Evolutionary conservation across 768 basidiomycete species (phyloP), one percentile per base, ranked within the genome.

Genomic region (Neoboletus brunneissimus): DNA sequence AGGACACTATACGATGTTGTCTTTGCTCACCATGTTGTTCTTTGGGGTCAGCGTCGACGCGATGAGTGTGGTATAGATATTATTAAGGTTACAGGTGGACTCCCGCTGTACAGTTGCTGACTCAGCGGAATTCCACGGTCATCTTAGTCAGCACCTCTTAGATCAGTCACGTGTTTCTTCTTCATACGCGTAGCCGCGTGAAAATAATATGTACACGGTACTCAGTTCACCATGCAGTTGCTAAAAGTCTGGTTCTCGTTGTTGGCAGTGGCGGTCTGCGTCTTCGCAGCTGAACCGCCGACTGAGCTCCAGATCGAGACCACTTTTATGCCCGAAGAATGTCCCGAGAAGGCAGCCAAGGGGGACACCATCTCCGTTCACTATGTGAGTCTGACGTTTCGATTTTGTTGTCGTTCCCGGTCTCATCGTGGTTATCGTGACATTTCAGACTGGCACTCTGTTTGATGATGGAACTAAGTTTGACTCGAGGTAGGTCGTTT

Each of bases 401-500:
- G 5, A 10, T 16, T 16, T 13, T n/a, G 34, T 42, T 52, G 20
- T 4, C 25, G 48, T 34, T n/a, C 51, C 48, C n/a, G 12, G n/a
- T 23, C 25, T 48, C 44, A 54, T 49, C 43, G 15, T 35, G 16
- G 10, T 15, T 8, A 25, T 11, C 38, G 11, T 44, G 0, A 3
- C 47, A 13, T 45, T 51, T 37, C 48, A 58, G 62, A 95, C 91
- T 5, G 95, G 94, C 4, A 95, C 81, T 10, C 72, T 98, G 49
- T 85, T 85, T 62, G 72, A 80, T 11, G 84, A 79, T 49, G 93
- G 93, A 9, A 80, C 81, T 56, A 89, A 94, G 69, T 98, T 98
- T 64, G 94, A 98, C 72, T 94, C 92, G 10, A 94, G 91, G 82
- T 88, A 64, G 8, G 79, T 64, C 47, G 2, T 29, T 50, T 38